Evolutionary conservation across 2,329 filamentous ascomycete species (phyloP).

Genomic region (Microsporum canis): DNA sequence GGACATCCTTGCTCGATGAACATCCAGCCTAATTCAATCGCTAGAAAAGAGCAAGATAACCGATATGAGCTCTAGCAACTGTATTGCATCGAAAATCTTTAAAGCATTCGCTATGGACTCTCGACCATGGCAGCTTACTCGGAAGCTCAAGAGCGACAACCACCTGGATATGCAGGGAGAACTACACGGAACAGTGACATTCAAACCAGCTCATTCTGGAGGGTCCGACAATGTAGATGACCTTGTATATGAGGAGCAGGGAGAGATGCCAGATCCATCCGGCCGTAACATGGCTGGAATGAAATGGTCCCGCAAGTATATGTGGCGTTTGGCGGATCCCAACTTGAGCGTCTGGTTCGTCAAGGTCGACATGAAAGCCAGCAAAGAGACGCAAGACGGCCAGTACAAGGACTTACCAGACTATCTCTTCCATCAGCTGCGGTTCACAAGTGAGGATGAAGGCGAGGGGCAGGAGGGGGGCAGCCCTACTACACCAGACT

Average conservation of each 20-base stretch:
- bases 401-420: constrained; percentile 23
- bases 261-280: constrained; percentile 27
- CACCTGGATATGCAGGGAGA: constrained; percentile 32
- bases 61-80: background rate
- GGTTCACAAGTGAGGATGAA: constrained; percentile 19
- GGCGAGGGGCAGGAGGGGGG: background rate
- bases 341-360: constrained; percentile 37
- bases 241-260: constrained; percentile 35
- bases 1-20: too few relatives aligned
- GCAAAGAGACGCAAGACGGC: background rate
- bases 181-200: constrained; percentile 31
- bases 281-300: constrained; percentile 19
- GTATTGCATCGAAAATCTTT: constrained; percentile 18
- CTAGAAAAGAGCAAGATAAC: background rate
- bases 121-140: constrained; percentile 27
- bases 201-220: constrained; percentile 20
- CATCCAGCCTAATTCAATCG: background rate
- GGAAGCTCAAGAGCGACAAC: constrained; percentile 32
- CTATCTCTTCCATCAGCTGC: constrained; percentile 37
- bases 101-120: constrained; percentile 20
- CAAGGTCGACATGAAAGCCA: constrained; percentile 20
- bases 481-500: background rate
- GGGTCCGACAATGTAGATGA: constrained; percentile 6
- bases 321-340: constrained; percentile 27
- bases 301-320: constrained; percentile 34